These are phyloP conservation scores for Aureobasidium melanogenum DNA, from an alignment of 2,329 filamentous ascomycete genomes.

Conservation along the genomic window DNA sequence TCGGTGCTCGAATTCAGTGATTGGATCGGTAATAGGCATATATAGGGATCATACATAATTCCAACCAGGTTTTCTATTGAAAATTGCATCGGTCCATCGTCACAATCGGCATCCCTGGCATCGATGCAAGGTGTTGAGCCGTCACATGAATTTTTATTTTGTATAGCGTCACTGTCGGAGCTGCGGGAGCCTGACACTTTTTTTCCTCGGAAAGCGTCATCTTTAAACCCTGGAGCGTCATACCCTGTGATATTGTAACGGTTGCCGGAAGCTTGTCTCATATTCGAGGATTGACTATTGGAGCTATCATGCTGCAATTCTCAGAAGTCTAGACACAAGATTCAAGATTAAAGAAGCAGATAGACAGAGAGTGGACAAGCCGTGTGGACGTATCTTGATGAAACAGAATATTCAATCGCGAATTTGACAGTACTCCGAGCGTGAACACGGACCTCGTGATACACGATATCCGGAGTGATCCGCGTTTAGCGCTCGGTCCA, in stretches of 20 bases:
- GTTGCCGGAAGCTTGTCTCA: neutral
- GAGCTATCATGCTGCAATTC: neutral
- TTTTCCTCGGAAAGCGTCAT: neutral
- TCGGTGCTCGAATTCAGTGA: neutral
- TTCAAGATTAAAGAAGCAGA: neutral
- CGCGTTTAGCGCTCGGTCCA: too few relatives aligned
- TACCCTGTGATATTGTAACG: too few relatives aligned
- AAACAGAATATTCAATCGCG: neutral
- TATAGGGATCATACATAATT: slow-evolving; percentile 4
- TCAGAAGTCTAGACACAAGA: neutral
- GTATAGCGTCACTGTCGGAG: neutral
- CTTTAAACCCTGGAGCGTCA: neutral
- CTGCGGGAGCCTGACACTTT: neutral
- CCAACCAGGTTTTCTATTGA: neutral
- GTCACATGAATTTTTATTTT: slow-evolving; percentile 6
- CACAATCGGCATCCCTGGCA: neutral
- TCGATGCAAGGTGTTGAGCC: neutral
- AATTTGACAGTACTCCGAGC: neutral
- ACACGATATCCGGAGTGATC: too few relatives aligned
- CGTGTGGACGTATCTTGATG: neutral
- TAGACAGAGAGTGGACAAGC: too few relatives aligned
- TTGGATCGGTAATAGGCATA: neutral
- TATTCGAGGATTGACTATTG: neutral
- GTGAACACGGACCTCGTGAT: too few relatives aligned
- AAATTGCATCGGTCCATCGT: neutral